phyloP scores from a whole-genome alignment of 148 eudicot species.

The Rhododendron simsii region DNA sequence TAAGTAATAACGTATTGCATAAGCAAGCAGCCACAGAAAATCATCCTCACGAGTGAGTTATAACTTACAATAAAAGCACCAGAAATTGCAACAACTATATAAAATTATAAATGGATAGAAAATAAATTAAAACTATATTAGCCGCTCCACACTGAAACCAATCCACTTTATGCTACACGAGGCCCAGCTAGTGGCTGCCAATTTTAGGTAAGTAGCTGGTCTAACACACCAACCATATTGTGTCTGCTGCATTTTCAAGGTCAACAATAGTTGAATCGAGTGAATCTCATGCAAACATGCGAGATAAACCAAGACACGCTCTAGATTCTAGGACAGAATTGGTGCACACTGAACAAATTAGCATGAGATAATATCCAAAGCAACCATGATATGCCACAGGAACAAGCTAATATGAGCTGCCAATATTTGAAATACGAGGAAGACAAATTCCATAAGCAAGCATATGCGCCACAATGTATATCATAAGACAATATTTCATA shows the following conservation, averaged over 20 bases:
- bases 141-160: background rate
- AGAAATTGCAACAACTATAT: background rate
- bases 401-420: constrained; percentile 9
- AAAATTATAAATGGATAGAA: background rate
- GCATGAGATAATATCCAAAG: background rate
- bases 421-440: constrained; percentile 1
- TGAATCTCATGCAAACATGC: background rate
- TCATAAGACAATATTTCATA: constrained; percentile 18
- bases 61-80: background rate
- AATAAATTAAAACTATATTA: background rate
- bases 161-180: background rate
- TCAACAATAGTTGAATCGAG: background rate
- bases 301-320: background rate
- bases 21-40: background rate
- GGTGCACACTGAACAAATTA: background rate
- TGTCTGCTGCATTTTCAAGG: background rate
- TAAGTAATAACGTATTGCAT: background rate
- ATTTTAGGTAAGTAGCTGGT: background rate
- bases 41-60: background rate
- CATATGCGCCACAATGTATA: constrained; percentile 13
- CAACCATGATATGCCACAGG: background rate
- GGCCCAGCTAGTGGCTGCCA: background rate
- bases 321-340: background rate
- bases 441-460: constrained; percentile 7
- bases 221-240: background rate